Percentiles rank a stretch among this genome's conserved stretches.
These are phyloP conservation scores for Microdochium nivale DNA, from an alignment of 2,329 filamentous ascomycete species.

Conservation along the genomic window DNA sequence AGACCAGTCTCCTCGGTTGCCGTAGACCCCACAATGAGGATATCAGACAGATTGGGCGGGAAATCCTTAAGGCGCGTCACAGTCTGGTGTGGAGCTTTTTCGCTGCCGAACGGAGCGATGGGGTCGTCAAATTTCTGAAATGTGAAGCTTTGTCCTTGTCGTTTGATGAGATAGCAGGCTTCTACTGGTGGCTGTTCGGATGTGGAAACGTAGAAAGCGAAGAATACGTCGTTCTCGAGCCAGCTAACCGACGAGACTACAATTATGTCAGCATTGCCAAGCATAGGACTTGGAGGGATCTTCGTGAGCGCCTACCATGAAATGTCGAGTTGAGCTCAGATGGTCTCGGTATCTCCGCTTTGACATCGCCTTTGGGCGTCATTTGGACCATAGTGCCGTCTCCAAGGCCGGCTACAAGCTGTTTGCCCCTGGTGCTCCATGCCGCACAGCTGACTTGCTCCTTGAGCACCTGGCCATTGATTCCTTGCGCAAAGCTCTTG, in stretches of 20 bases:
- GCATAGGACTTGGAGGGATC: background rate
- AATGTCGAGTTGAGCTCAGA: slow-evolving; percentile 53
- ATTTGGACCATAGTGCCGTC: slow-evolving; percentile 78
- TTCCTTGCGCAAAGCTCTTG: slow-evolving; percentile 44
- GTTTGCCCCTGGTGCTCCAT: slow-evolving; percentile 92
- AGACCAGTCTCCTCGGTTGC: slow-evolving; percentile 72
- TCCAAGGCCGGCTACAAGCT: slow-evolving; percentile 76
- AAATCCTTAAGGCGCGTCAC: slow-evolving; percentile 72
- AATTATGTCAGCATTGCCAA: slow-evolving; percentile 13
- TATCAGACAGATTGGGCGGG: slow-evolving; percentile 69
- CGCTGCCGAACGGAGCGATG: slow-evolving; percentile 61
- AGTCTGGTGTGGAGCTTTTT: slow-evolving; percentile 66
- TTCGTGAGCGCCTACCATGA: slow-evolving; percentile 47
- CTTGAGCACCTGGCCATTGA: slow-evolving; percentile 57
- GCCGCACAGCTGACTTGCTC: slow-evolving; percentile 72
- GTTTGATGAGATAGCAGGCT: slow-evolving; percentile 71
- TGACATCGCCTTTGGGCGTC: slow-evolving; percentile 69
- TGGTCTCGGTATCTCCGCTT: slow-evolving; percentile 72
- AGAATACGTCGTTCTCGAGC: slow-evolving; percentile 81
- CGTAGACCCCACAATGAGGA: slow-evolving; percentile 76
- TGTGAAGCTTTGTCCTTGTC: slow-evolving; percentile 54
- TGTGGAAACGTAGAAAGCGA: slow-evolving; percentile 67
- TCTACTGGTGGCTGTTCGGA: slow-evolving; percentile 52
- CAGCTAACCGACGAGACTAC: slow-evolving; percentile 73
- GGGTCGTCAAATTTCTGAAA: slow-evolving; percentile 71